These are phyloP conservation scores for Lactuca saligna DNA, from an alignment of 129 eudicot species.

Conservation along the genomic window DNA sequence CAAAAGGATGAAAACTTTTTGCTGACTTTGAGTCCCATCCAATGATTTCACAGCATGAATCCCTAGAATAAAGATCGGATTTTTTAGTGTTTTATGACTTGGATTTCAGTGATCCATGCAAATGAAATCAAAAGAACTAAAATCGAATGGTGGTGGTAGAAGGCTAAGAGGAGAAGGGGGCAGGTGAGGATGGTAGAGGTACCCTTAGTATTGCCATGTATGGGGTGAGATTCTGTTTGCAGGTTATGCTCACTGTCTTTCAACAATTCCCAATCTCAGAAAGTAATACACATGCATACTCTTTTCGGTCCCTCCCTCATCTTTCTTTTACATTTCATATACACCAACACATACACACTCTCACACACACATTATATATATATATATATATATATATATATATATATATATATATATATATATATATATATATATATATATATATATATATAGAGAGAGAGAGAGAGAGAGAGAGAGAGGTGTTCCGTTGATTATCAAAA, in stretches of 20 bases:
- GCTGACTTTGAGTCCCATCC: constrained; percentile 4
- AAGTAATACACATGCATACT: constrained; percentile 22
- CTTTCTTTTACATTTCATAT: background rate
- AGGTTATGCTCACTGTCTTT: constrained; percentile 34
- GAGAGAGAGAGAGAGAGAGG: no score
- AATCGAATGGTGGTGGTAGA: background rate
- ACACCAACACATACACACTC: no score
- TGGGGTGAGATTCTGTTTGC: constrained; percentile 30
- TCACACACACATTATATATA: no score
- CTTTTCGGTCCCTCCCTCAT: background rate
- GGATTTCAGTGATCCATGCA: constrained; percentile 13
- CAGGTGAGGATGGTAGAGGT: constrained; percentile 12
- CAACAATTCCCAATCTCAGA: constrained; percentile 36
- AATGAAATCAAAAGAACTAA: background rate
- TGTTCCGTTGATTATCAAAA: no score
- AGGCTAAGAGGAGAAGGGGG: background rate
- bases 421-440: no score
- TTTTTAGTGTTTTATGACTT: background rate
- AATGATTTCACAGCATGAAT: background rate
- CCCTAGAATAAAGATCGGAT: background rate
- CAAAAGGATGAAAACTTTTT: background rate
- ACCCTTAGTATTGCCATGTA: constrained; percentile 43
- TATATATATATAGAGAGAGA: no score
- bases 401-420: no score
- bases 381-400: no score